Percentiles rank a stretch among this genome's conserved stretches.
These are phyloP conservation scores for Petunia axillaris DNA, from an alignment of 257 asterid genomes.

Conservation along the genomic window DNA sequence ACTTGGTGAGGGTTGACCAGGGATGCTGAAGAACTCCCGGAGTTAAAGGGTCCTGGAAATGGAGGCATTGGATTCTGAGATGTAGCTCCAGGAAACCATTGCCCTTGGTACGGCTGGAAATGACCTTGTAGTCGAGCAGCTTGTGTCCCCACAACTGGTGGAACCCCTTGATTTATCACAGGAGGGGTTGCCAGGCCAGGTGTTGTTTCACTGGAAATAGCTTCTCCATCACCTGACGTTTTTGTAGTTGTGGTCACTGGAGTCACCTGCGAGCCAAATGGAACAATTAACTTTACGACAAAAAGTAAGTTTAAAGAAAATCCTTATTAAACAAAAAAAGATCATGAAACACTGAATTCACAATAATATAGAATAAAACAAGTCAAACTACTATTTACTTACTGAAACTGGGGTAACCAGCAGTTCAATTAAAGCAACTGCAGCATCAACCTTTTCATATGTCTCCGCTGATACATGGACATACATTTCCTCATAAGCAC, in stretches of 20 bases:
- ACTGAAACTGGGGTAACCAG: constrained; percentile 84
- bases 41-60: constrained; percentile 40
- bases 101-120: constrained; percentile 54
- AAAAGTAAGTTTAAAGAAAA: neutral
- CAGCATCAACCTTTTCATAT: constrained; percentile 85
- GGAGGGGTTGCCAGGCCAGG: constrained; percentile 38
- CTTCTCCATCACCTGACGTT: constrained; percentile 43
- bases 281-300: constrained; percentile 4
- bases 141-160: constrained; percentile 43
- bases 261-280: constrained; percentile 24
- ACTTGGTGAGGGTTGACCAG: constrained; percentile 41
- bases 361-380: neutral
- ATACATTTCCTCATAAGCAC: constrained; percentile 64
- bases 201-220: constrained; percentile 37
- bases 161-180: constrained; percentile 50
- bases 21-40: constrained; percentile 42
- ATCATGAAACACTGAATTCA: neutral
- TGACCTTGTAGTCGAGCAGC: constrained; percentile 48
- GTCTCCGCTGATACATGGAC: constrained; percentile 86
- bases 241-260: neutral
- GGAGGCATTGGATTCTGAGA: constrained; percentile 42
- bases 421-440: constrained; percentile 82
- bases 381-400: constrained; percentile 32
- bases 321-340: neutral
- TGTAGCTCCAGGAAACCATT: constrained; percentile 63